phyloP scores from a whole-genome alignment of 768 basidiomycete species.

The Kwoniella sp. region DNA sequence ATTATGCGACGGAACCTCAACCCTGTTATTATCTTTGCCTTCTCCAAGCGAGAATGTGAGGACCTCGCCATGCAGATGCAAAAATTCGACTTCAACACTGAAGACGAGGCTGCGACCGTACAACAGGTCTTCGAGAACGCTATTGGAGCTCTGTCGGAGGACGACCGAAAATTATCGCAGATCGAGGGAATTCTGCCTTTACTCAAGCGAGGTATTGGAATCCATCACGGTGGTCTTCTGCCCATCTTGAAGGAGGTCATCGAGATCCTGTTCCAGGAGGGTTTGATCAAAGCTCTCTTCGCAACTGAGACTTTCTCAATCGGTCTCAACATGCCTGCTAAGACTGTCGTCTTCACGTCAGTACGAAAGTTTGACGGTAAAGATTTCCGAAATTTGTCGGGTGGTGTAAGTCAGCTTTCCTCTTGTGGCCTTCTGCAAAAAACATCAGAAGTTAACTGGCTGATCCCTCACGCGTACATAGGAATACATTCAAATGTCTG shows the following conservation, averaged over 20 bases:
- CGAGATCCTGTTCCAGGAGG: conserved; percentile 98
- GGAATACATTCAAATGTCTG: conserved; percentile 99
- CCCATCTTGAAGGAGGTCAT: conserved; percentile 98
- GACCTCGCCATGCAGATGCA: conserved; percentile 83
- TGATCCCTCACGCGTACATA: conserved; percentile 56
- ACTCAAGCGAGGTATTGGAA: conserved; percentile 90
- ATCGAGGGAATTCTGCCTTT: conserved; percentile 90
- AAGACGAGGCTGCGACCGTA: conserved; percentile 87
- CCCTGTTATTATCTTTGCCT: conserved; percentile 97
- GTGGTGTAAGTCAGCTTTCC: conserved; percentile 46
- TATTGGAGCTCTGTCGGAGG: conserved; percentile 79
- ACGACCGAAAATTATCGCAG: conserved; percentile 87
- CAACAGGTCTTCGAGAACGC: conserved; percentile 90
- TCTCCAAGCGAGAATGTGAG: conserved; percentile 98
- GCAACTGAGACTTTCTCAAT: conserved; percentile 80
- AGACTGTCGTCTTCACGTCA: conserved; percentile 96
- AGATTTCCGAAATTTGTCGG: conserved; percentile 86
- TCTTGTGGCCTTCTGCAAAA: neutral
- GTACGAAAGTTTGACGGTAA: conserved; percentile 95
- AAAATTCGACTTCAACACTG: conserved; percentile 93
- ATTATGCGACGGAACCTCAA: conserved; percentile 98
- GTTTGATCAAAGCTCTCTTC: conserved; percentile 94
- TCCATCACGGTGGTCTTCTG: conserved; percentile 95
- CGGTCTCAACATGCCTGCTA: conserved; percentile 95
- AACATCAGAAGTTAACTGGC: neutral